Conservation (phyloP, 345 rosid genomes). For the Abelmoschus esculentus region DNA sequence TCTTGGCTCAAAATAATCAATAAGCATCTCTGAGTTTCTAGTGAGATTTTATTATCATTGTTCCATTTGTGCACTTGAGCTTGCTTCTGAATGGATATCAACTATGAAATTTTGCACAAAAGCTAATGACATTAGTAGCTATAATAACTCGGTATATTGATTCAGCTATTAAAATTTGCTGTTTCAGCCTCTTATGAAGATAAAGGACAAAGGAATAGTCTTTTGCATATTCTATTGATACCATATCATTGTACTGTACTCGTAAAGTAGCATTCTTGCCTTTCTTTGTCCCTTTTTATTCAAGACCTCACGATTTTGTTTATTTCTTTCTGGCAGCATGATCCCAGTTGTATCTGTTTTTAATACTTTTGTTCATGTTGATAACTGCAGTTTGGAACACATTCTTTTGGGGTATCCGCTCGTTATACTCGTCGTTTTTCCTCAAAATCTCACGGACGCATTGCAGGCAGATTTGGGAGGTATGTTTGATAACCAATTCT, state of each 20-base stretch:
- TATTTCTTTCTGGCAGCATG: not conserved
- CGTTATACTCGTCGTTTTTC: conserved; percentile 67
- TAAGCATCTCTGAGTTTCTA: not conserved
- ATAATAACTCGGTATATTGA: not conserved
- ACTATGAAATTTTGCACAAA: not conserved
- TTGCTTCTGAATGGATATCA: not conserved
- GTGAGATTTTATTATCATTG: not conserved
- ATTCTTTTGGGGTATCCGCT: conserved; percentile 72
- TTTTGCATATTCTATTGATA: not conserved
- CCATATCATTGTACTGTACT: not conserved
- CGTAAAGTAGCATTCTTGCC: not conserved
- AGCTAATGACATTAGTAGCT: not conserved
- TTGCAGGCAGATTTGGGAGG: conserved; percentile 79
- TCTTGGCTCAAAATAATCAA: not conserved
- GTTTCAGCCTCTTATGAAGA: not conserved
- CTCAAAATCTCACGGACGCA: conserved; percentile 74
- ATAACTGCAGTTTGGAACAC: conserved; percentile 54
- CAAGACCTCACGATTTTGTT: not conserved
- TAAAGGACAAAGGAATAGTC: not conserved
- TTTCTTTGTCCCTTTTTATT: not conserved
- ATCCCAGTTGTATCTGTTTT: conserved; percentile 2
- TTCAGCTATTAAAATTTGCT: not conserved
- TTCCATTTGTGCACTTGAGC: not conserved
- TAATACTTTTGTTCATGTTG: conserved; percentile 11
- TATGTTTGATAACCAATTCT: conserved; percentile 20